Evolutionary conservation across 495 filamentous ascomycete genomes (phyloP).

Genomic region (Daldinia decipiens): DNA sequence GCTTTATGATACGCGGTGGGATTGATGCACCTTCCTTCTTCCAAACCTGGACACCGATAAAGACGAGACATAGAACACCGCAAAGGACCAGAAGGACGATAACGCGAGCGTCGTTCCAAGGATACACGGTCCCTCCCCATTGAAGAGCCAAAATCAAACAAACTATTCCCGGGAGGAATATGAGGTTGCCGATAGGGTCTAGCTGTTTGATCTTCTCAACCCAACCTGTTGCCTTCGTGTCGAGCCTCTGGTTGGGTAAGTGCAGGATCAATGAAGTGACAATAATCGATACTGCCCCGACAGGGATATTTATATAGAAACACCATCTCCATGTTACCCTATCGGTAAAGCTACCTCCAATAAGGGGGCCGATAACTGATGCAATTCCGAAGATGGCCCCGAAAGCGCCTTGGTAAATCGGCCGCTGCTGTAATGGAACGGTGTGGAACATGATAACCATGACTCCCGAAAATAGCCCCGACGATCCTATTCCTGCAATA

Average conservation of each 20-base stretch:
- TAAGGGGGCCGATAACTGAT: constrained; percentile 53
- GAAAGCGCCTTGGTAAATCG: constrained; percentile 60
- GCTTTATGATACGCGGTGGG: constrained; percentile 70
- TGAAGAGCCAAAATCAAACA: constrained; percentile 80
- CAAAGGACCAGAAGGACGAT: constrained; percentile 75
- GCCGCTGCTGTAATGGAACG: constrained; percentile 57
- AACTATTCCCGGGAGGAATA: constrained; percentile 76
- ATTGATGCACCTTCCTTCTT: constrained; percentile 73
- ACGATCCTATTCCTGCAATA: constrained; percentile 63
- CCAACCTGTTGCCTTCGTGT: constrained; percentile 64
- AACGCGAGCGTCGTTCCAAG: constrained; percentile 70
- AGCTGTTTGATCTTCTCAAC: constrained; percentile 59
- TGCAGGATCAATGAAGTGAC: constrained; percentile 60
- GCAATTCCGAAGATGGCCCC: constrained; percentile 59
- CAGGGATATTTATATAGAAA: constrained; percentile 64
- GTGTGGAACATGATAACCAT: constrained; percentile 59
- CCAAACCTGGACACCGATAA: constrained; percentile 68
- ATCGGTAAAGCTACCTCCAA: constrained; percentile 67
- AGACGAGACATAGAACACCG: constrained; percentile 65
- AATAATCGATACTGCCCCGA: constrained; percentile 52
- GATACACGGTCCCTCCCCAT: constrained; percentile 76
- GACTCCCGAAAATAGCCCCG: constrained; percentile 54
- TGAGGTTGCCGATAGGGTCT: constrained; percentile 70
- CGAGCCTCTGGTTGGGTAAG: constrained; percentile 70
- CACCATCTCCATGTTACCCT: constrained; percentile 63